A percentile compares a stretch with the other conserved stretches of the same genome.
Evolutionary conservation across 306 rosid genomes (phyloP).

Genomic region (Gynostemma pentaphyllum): DNA sequence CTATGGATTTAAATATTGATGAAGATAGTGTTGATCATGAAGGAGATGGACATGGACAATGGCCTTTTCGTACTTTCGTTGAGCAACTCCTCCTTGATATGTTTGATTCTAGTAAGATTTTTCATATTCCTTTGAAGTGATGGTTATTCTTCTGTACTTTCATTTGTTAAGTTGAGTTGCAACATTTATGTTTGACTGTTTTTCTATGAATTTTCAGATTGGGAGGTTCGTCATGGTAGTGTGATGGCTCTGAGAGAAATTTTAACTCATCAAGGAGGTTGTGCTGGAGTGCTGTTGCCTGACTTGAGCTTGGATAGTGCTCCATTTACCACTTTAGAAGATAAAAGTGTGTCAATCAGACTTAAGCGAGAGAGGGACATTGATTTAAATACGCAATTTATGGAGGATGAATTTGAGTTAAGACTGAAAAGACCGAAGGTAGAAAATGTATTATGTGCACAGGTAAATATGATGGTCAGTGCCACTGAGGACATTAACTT

Average conservation of each 20-base stretch:
- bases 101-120: slow-evolving; percentile 80
- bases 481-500: slow-evolving; percentile 30
- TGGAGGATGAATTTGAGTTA: slow-evolving; percentile 40
- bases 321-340: slow-evolving; percentile 39
- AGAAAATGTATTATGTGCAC: slow-evolving; percentile 40
- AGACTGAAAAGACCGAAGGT: slow-evolving; percentile 56
- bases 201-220: slow-evolving; percentile 38
- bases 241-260: slow-evolving; percentile 97
- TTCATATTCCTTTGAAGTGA: neutral
- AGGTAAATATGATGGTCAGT: slow-evolving; percentile 29
- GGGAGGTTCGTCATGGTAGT: slow-evolving; percentile 97
- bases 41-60: slow-evolving; percentile 65
- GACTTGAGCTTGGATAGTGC: slow-evolving; percentile 33
- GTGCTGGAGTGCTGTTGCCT: slow-evolving; percentile 63
- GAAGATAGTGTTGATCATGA: slow-evolving; percentile 63
- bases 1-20: slow-evolving; percentile 32
- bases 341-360: slow-evolving; percentile 27
- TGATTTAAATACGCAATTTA: slow-evolving; percentile 65
- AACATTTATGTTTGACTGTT: slow-evolving; percentile 1
- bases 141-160: neutral
- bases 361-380: slow-evolving; percentile 66
- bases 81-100: slow-evolving; percentile 88
- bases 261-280: slow-evolving; percentile 88
- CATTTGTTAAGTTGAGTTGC: neutral
- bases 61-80: slow-evolving; percentile 81